Evolutionary conservation across 192 early-diverging fungal genomes (phyloP).

Genomic region (Chytriomyces hyalinus): DNA sequence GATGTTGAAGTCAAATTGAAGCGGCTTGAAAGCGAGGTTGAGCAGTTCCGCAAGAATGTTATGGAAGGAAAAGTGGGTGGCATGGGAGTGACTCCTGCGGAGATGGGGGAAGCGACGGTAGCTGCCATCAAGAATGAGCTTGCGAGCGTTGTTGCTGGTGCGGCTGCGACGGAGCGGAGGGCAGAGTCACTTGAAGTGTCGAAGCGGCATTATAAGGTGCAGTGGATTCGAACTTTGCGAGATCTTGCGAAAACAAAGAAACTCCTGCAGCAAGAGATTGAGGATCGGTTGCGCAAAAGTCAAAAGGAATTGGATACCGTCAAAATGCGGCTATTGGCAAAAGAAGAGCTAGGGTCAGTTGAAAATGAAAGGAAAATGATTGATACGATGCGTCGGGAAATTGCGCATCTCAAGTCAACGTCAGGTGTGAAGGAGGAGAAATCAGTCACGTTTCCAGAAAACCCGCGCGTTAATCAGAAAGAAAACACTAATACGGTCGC

Average conservation of each 20-base stretch:
- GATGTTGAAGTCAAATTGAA: constrained; percentile 33
- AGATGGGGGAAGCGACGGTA: constrained; percentile 19
- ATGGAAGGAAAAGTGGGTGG: constrained; percentile 30
- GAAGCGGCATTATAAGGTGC: constrained; percentile 49
- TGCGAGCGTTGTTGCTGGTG: constrained; percentile 8
- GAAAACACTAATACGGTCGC: not conserved
- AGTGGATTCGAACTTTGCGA: constrained; percentile 42
- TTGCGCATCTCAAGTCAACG: not conserved
- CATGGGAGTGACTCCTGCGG: constrained; percentile 3
- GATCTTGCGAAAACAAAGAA: constrained; percentile 38
- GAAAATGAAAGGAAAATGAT: constrained; percentile 19
- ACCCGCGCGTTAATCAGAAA: not conserved
- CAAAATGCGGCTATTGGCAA: constrained; percentile 26
- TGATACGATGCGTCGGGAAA: constrained; percentile 17
- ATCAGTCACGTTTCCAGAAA: not conserved
- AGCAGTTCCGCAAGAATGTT: constrained; percentile 11
- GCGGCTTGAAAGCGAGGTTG: constrained; percentile 35
- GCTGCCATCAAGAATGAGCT: constrained; percentile 27
- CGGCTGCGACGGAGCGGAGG: constrained; percentile 33
- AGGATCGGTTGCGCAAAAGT: constrained; percentile 31
- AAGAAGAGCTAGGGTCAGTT: constrained; percentile 21
- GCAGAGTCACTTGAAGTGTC: constrained; percentile 36
- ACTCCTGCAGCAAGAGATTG: constrained; percentile 16
- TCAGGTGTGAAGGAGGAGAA: not conserved
- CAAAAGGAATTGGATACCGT: constrained; percentile 23